Evolutionary conservation across 306 rosid genomes (phyloP).

Genomic region (Sechiopsis laciniata): DNA sequence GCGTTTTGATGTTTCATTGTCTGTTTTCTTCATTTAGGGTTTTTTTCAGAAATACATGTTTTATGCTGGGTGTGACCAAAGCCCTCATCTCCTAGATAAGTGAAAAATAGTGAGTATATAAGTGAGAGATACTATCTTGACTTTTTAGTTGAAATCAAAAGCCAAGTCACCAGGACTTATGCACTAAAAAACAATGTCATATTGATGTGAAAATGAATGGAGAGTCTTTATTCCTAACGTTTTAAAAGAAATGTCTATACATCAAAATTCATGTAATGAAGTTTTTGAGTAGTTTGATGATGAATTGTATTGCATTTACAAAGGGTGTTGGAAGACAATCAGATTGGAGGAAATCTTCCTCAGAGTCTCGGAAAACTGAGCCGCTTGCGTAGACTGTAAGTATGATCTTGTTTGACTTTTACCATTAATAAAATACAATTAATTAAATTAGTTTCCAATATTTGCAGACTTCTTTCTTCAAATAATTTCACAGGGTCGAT

Average conservation of each 20-base stretch:
- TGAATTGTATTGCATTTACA: slow-evolving; percentile 20
- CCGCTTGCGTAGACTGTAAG: slow-evolving; percentile 48
- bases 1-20: neutral
- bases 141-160: too few species aligned
- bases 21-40: too few species aligned
- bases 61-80: too few species aligned
- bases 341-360: slow-evolving; percentile 56
- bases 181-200: too few species aligned
- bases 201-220: too few species aligned
- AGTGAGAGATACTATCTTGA: too few species aligned
- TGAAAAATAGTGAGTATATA: too few species aligned
- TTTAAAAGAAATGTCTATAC: neutral
- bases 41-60: neutral
- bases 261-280: neutral
- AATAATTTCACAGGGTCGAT: slow-evolving; percentile 59
- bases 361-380: slow-evolving; percentile 44
- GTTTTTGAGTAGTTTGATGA: slow-evolving; percentile 5
- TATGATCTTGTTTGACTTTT: neutral
- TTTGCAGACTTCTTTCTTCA: slow-evolving; percentile 25
- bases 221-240: neutral
- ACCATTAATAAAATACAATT: neutral
- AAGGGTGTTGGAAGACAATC: slow-evolving; percentile 53
- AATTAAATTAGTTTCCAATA: neutral
- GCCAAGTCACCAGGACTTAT: too few species aligned
- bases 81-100: too few species aligned